These are phyloP conservation scores for Penicillium paradoxum DNA, from an alignment of 495 filamentous ascomycete species.

Conservation along the genomic window DNA sequence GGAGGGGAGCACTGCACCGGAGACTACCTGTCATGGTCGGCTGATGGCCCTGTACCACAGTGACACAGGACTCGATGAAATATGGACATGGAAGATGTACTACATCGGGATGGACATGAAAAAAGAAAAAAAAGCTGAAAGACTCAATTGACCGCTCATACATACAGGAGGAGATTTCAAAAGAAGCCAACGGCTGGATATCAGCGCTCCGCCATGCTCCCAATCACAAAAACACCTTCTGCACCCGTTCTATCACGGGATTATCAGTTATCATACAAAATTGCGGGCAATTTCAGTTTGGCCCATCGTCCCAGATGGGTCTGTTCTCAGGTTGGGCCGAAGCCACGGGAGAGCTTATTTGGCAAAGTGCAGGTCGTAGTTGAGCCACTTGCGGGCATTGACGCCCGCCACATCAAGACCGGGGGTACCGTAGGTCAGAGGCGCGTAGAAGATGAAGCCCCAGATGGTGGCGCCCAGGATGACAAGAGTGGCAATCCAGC, in stretches of 20 bases:
- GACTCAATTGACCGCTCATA: not conserved
- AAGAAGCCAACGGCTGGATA: not conserved
- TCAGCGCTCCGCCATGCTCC: not conserved
- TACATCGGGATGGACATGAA: not conserved
- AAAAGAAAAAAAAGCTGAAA: not conserved
- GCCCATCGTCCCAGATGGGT: not conserved
- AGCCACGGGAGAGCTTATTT: slow-evolving; percentile 58
- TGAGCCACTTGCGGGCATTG: slow-evolving; percentile 84
- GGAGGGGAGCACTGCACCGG: not conserved
- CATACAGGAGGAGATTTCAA: not conserved
- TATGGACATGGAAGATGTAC: not conserved
- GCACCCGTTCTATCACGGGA: not conserved
- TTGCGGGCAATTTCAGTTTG: slow-evolving; percentile 3
- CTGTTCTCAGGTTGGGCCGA: not conserved
- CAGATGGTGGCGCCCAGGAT: slow-evolving; percentile 65
- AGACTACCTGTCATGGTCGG: not conserved
- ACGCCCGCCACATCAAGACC: slow-evolving; percentile 82
- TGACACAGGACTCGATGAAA: slow-evolving; percentile 12
- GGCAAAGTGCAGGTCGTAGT: slow-evolving; percentile 96
- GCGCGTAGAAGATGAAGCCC: slow-evolving; percentile 89
- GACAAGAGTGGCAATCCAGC: slow-evolving; percentile 71
- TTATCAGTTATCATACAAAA: slow-evolving; percentile 6
- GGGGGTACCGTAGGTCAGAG: slow-evolving; percentile 90
- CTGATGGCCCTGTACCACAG: slow-evolving; percentile 7
- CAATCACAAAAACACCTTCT: not conserved